Evolutionary conservation across 805 yeast species (phyloP).

Genomic region (Kodamaea neixiangensis): DNA sequence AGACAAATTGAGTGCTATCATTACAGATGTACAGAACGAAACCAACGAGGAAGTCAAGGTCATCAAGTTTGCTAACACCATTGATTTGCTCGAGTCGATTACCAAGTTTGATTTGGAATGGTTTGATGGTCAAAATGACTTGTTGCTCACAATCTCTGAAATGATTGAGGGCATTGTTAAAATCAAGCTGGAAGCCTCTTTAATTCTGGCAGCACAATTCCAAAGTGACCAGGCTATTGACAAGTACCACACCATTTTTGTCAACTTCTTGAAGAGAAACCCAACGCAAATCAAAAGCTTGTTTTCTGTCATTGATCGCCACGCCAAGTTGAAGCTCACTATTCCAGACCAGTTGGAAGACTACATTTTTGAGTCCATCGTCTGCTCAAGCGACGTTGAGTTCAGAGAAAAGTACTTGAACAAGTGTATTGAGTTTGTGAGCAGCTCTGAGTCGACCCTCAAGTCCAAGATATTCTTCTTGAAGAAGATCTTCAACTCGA

Average conservation of each 20-base stretch:
- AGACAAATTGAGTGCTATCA: conserved; percentile 50
- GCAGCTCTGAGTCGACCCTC: conserved; percentile 41
- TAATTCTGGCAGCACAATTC: conserved; percentile 63
- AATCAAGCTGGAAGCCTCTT: conserved; percentile 41
- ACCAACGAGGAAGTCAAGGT: conserved; percentile 54
- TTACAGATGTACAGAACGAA: conserved; percentile 51
- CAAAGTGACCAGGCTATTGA: conserved; percentile 70
- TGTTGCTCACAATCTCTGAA: conserved; percentile 45
- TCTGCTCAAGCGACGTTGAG: conserved; percentile 48
- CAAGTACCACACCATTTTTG: conserved; percentile 51
- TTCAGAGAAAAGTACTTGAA: conserved; percentile 53
- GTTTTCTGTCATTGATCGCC: conserved; percentile 32
- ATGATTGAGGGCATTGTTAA: conserved; percentile 46
- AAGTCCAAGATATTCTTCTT: conserved; percentile 58
- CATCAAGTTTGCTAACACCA: conserved; percentile 68
- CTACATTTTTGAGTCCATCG: conserved; percentile 57
- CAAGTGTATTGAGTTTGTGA: conserved; percentile 49
- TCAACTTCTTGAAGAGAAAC: conserved; percentile 28
- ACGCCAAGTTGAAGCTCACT: conserved; percentile 48
- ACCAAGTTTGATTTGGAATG: conserved; percentile 54
- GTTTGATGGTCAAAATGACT: conserved; percentile 53
- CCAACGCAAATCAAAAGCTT: conserved; percentile 30
- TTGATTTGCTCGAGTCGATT: conserved; percentile 63
- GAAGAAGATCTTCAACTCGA: conserved; percentile 64
- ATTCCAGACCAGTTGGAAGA: conserved; percentile 52